Base-by-base conservation (phyloP, 768 basidiomycete species). In the Vishniacozyma victoriae region DNA sequence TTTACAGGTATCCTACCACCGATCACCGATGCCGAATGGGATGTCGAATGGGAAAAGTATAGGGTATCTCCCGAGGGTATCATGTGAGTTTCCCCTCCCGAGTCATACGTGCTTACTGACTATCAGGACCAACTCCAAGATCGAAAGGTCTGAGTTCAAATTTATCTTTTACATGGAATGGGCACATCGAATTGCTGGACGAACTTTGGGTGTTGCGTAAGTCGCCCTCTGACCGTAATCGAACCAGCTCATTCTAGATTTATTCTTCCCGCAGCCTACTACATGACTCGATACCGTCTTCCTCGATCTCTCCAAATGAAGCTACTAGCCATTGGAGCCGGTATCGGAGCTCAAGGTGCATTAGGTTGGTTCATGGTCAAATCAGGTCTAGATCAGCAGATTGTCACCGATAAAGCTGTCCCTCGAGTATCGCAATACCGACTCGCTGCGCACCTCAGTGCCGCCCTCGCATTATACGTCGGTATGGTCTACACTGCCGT, bases 281-380 rank as follows among this genome's bases (percentile, higher is more conserved):
- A 91, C 68, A 76, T 82, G 35, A 46, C 79, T 33, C 79, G 81
- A 33, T 83, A 82, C 53, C 80, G 81, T 52, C 82, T 97, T 23
- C 77, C 87, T 4, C 73, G 76, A 2, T 69, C 78, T 0, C 76
- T 89, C 50, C 79, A 82, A 1, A 60, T 72, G n/a, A 80, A 81
- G 53, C 79, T 95, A 19, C 71, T 79, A 13, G 83, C 80, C 2
- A 78, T 97, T 55, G 85, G 84, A 0, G 64, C 82, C 0, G 80
- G 96, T 25, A 84, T 99, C 42, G 95, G 91, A 23, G 83, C 81
- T 16, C 91, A 99, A 72, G 95, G 95, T 38, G 78, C 80, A 16
- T 77, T 99, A 16, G 95, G 95, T 22, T 99, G 95, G 95, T 96
- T 97, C 76, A 99, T 99, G 95, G 95, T 99, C 46, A 86, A 92